Evolutionary conservation across 495 filamentous ascomycete species (phyloP).

Genomic region (Bryoglossum gracile): DNA sequence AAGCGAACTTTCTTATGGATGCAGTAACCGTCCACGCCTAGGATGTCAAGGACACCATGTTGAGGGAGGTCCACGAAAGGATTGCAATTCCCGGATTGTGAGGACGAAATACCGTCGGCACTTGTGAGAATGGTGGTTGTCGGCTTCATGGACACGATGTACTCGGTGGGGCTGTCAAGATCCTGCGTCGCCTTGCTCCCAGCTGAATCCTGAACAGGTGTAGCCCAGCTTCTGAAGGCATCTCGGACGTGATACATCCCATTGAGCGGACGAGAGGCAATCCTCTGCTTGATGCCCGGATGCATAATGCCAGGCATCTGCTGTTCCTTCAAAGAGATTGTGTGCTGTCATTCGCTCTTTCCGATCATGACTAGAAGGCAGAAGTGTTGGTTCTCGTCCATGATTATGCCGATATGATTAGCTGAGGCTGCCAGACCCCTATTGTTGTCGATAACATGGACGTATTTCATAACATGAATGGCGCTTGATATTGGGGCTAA

Average conservation of each 20-base stretch:
- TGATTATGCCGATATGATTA: background rate
- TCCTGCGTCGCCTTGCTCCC: background rate
- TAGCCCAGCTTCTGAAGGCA: conserved; percentile 1
- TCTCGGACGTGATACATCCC: conserved; percentile 10
- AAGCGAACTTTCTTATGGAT: no score
- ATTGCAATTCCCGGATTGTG: conserved; percentile 5
- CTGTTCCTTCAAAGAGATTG: conserved; percentile 3
- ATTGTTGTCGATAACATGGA: conserved; percentile 9
- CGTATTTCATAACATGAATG: conserved; percentile 1
- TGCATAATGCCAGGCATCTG: conserved; percentile 16
- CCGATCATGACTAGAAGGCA: conserved; percentile 1
- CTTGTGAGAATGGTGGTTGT: background rate
- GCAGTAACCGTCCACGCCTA: background rate
- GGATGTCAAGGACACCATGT: conserved; percentile 2
- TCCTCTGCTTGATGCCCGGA: conserved; percentile 15
- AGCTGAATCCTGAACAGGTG: conserved; percentile 7
- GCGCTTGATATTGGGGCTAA: conserved; percentile 10
- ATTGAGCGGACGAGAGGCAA: conserved; percentile 6
- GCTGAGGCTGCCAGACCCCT: conserved; percentile 9
- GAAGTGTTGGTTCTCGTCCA: conserved; percentile 12
- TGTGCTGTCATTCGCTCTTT: conserved; percentile 13
- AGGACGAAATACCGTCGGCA: conserved; percentile 1
- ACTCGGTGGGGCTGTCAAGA: background rate
- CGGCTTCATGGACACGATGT: no score
- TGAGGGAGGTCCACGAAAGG: conserved; percentile 4